phyloP scores from a whole-genome alignment of 257 asterid species.

The Plantago elongata region DNA sequence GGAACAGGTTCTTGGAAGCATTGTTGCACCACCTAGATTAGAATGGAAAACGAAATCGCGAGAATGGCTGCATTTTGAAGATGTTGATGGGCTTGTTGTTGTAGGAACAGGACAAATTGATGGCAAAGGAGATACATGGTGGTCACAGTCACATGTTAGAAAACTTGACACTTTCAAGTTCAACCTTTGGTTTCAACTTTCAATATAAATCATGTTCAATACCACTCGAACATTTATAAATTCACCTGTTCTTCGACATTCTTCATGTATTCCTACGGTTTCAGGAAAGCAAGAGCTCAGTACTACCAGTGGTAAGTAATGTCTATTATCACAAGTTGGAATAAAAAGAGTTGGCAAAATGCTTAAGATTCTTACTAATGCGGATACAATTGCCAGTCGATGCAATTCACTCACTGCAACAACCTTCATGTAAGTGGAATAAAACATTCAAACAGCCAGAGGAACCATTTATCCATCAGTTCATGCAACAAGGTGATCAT shows the following conservation, averaged over 20 bases:
- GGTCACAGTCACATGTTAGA: constrained; percentile 1
- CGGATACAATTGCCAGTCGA: constrained; percentile 23
- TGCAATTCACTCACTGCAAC: constrained; percentile 38
- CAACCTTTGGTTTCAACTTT: no score
- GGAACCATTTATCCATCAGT: constrained; percentile 36
- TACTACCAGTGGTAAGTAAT: constrained; percentile 30
- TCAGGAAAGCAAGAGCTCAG: constrained; percentile 12
- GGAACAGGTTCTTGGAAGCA: constrained; percentile 36
- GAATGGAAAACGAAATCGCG: constrained; percentile 22
- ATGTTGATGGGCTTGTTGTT: constrained; percentile 29
- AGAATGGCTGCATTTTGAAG: constrained; percentile 37
- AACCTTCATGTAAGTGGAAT: constrained; percentile 31
- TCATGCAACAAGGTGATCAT: constrained; percentile 24
- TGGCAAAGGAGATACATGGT: constrained; percentile 46
- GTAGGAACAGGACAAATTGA: constrained; percentile 39
- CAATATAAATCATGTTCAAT: no score
- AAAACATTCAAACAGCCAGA: constrained; percentile 39
- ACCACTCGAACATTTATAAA: not conserved
- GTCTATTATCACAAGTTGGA: not conserved
- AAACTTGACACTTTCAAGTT: not conserved
- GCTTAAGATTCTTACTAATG: not conserved
- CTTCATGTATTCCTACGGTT: constrained; percentile 2
- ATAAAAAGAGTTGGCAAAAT: not conserved
- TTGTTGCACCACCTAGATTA: constrained; percentile 40
- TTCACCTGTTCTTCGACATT: not conserved